phyloP scores from a whole-genome alignment of 805 yeast species.

The Saccharomycopsis vini region DNA sequence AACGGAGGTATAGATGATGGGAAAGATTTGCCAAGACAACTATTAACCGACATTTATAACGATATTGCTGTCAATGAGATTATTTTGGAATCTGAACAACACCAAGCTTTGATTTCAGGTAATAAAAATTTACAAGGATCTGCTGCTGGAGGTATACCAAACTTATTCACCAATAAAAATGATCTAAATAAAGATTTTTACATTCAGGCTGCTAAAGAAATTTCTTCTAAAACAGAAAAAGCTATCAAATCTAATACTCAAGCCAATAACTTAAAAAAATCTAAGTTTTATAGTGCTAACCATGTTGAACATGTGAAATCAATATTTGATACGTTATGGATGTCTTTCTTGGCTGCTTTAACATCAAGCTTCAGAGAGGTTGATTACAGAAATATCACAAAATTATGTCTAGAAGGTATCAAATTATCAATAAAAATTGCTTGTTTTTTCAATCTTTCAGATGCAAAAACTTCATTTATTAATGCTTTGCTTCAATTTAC shows the following conservation, averaged over 20 bases:
- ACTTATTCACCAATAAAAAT: constrained; percentile 62
- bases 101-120: constrained; percentile 75
- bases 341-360: constrained; percentile 90
- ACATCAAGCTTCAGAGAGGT: constrained; percentile 90
- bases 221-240: constrained; percentile 81
- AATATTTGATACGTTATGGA: constrained; percentile 91
- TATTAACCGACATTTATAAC: constrained; percentile 56
- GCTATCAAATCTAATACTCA: constrained; percentile 60
- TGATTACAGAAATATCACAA: constrained; percentile 63
- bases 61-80: constrained; percentile 84
- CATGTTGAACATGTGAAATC: constrained; percentile 87
- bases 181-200: constrained; percentile 70
- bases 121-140: constrained; percentile 32
- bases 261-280: constrained; percentile 12
- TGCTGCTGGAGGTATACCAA: constrained; percentile 35
- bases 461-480: constrained; percentile 82
- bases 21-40: constrained; percentile 68
- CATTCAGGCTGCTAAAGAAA: constrained; percentile 84
- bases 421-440: constrained; percentile 75
- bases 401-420: constrained; percentile 74
- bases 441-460: constrained; percentile 70
- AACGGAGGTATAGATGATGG: constrained; percentile 92
- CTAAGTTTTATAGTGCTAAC: constrained; percentile 54
- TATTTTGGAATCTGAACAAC: constrained; percentile 87
- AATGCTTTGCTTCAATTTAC: constrained; percentile 85